Evolutionary conservation across 208 protist genomes (phyloP).

Genomic region (Leishmania amazonensis): DNA sequence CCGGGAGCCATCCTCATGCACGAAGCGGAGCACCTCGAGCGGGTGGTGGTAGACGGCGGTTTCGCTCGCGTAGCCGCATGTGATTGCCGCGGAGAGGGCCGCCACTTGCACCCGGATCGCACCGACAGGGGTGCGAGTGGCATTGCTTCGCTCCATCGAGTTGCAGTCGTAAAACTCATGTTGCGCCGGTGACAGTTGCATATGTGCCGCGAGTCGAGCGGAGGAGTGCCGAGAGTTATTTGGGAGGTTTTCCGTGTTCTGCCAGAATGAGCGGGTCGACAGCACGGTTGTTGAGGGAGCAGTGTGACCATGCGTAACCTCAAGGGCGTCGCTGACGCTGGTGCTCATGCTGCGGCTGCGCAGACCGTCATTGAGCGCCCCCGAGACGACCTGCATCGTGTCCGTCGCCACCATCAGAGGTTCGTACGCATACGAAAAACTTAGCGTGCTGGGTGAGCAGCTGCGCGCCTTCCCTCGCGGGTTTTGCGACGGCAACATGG

Average conservation of each 20-base stretch:
- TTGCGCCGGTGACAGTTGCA: not conserved
- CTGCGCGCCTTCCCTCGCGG: not conserved
- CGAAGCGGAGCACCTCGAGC: slow-evolving; percentile 41
- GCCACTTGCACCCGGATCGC: slow-evolving; percentile 31
- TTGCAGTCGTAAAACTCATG: not conserved
- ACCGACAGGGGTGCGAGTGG: slow-evolving; percentile 2
- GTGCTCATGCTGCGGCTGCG: slow-evolving; percentile 12
- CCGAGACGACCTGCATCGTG: not conserved
- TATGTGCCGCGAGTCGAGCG: not conserved
- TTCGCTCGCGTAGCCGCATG: slow-evolving; percentile 34
- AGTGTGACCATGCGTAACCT: not conserved
- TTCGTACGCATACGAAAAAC: not conserved
- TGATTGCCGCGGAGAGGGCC: slow-evolving; percentile 33
- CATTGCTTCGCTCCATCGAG: slow-evolving; percentile 4
- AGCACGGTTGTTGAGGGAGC: not conserved
- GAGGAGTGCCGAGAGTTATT: not conserved
- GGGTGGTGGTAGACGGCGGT: slow-evolving; percentile 41
- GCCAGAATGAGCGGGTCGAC: not conserved
- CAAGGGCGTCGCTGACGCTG: not conserved
- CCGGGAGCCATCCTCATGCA: slow-evolving; percentile 60
- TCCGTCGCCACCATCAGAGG: not conserved
- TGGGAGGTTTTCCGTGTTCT: not conserved
- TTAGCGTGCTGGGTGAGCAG: not conserved
- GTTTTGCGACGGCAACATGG: not conserved
- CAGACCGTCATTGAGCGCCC: not conserved